Evolutionary conservation across 2,329 filamentous ascomycete species (phyloP).

Genomic region (Shiraia bambusicola): DNA sequence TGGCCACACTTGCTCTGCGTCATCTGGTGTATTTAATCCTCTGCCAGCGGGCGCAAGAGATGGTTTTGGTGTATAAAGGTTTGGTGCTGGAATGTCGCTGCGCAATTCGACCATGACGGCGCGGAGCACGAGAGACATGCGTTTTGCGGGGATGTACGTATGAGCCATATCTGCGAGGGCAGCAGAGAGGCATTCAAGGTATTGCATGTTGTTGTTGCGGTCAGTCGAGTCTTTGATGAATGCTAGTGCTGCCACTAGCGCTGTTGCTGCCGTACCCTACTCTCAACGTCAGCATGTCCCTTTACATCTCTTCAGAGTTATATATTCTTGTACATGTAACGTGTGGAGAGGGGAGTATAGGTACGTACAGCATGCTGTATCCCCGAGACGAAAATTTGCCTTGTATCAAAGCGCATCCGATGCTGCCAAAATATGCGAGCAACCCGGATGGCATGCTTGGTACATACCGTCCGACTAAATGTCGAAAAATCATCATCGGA

Average conservation of each 20-base stretch:
- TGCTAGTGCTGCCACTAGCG: conserved; percentile 53
- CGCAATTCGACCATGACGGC: conserved; percentile 55
- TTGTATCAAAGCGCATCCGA: conserved; percentile 54
- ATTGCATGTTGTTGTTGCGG: conserved; percentile 48
- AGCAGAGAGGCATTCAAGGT: conserved; percentile 56
- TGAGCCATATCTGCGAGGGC: conserved; percentile 56
- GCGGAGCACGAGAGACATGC: conserved; percentile 56
- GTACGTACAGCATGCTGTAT: conserved; percentile 53
- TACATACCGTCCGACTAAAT: conserved; percentile 56
- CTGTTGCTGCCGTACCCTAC: conserved; percentile 56
- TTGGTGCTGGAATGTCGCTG: conserved; percentile 16
- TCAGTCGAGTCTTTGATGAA: conserved; percentile 44
- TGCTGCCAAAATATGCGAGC: conserved; percentile 59
- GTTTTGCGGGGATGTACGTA: conserved; percentile 56
- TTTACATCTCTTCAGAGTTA: background rate
- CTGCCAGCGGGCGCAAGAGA: conserved; percentile 34
- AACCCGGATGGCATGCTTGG: conserved; percentile 56
- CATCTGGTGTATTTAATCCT: conserved; percentile 21
- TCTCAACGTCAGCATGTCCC: conserved; percentile 5
- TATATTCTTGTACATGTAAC: background rate
- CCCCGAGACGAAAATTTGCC: conserved; percentile 54
- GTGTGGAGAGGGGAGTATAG: background rate
- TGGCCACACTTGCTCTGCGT: conserved; percentile 16
- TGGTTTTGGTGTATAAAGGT: conserved; percentile 30
- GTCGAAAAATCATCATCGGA: conserved; percentile 49